phyloP scores from a whole-genome alignment of 202 grass and related monocot genomes.

The Panicum virgatum region DNA sequence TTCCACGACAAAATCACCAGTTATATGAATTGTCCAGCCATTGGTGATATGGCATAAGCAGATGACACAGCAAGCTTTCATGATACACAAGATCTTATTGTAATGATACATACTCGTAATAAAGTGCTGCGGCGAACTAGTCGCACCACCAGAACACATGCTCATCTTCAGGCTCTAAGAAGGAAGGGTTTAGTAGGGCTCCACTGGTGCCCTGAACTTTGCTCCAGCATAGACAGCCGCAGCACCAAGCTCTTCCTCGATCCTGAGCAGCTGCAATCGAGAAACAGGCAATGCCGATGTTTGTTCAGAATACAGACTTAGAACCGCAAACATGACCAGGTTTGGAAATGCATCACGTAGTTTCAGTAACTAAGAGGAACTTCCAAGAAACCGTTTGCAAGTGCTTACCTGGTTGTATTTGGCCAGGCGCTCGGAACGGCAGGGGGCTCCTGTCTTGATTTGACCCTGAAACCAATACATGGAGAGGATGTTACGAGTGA shows the following conservation, averaged over 20 bases:
- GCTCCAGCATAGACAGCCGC: conserved; percentile 62
- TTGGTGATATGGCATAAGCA: neutral
- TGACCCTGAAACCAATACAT: conserved; percentile 56
- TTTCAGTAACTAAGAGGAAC: neutral
- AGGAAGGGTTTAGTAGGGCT: conserved; percentile 58
- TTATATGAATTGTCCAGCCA: neutral
- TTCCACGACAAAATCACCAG: neutral
- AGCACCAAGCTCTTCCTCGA: conserved; percentile 80
- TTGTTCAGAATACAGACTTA: neutral
- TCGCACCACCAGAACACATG: neutral
- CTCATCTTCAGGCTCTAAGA: neutral
- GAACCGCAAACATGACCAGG: neutral
- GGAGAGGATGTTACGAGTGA: neutral
- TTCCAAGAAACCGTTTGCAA: neutral
- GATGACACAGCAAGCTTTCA: neutral
- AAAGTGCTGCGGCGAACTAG: neutral
- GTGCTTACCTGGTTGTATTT: conserved; percentile 87
- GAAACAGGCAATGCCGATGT: neutral
- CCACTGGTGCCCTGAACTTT: conserved; percentile 88
- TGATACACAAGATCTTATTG: conserved; percentile 7
- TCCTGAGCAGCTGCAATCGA: conserved; percentile 71
- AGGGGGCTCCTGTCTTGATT: conserved; percentile 93
- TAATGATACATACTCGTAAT: neutral
- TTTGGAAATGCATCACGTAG: neutral
- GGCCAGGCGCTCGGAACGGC: conserved; percentile 83